A percentile compares a stretch with the other conserved stretches of the same genome.
Evolutionary conservation across 352 stramenopile genomes (phyloP).

Genomic region (Pythium insidiosum): DNA sequence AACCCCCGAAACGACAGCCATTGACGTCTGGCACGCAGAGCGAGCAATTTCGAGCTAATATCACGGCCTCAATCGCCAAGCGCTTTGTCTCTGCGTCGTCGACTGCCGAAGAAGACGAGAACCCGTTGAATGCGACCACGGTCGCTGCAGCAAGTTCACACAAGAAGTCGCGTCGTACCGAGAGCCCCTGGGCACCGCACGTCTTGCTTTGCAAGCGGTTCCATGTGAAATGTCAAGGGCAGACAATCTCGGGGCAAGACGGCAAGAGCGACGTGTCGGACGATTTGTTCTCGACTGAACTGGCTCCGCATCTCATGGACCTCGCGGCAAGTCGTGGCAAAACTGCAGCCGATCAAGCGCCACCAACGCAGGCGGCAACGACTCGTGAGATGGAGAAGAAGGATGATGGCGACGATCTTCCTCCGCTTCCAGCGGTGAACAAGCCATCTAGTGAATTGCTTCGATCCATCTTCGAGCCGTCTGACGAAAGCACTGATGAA

Average conservation of each 20-base stretch:
- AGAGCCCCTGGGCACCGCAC: conserved; percentile 55
- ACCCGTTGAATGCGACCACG: neutral
- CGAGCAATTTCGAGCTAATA: conserved; percentile 60
- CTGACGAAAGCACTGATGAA: conserved; percentile 40
- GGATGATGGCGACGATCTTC: conserved; percentile 17
- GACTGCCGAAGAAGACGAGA: conserved; percentile 2
- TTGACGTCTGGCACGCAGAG: conserved; percentile 21
- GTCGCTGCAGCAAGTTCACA: neutral
- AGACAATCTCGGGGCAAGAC: conserved; percentile 18
- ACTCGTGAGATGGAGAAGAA: neutral
- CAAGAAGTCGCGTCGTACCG: conserved; percentile 40
- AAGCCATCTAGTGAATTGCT: conserved; percentile 45
- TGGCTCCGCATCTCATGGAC: conserved; percentile 64
- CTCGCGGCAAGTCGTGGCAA: conserved; percentile 32
- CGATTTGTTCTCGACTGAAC: conserved; percentile 62
- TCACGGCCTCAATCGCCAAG: conserved; percentile 76
- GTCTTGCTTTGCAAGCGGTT: conserved; percentile 79
- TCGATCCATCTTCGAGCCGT: conserved; percentile 79
- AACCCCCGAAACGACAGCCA: conserved; percentile 19
- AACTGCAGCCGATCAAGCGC: neutral
- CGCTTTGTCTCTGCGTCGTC: conserved; percentile 50
- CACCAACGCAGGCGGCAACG: neutral
- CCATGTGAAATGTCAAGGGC: conserved; percentile 47
- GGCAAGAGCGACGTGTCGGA: conserved; percentile 19
- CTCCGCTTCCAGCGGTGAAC: conserved; percentile 26